Evolutionary conservation across 2,329 filamentous ascomycete genomes (phyloP).

Genomic region (Myrmaecium sp.): DNA sequence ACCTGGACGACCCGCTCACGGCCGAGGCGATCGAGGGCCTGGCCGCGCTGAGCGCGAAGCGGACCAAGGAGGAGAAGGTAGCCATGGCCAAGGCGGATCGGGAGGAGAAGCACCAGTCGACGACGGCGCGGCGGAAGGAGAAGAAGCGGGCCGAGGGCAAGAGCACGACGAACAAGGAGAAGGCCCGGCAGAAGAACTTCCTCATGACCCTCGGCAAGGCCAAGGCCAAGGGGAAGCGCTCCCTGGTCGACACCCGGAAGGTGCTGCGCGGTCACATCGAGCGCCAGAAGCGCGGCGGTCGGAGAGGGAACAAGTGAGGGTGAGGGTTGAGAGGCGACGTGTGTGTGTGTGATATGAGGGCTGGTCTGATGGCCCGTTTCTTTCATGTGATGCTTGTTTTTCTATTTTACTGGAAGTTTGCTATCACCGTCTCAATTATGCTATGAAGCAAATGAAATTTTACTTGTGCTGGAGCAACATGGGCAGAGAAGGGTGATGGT

Average conservation of each 20-base stretch:
- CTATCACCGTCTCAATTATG: too few species aligned
- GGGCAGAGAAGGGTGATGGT: too few species aligned
- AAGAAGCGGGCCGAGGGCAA: slow-evolving; percentile 83
- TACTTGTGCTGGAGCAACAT: too few species aligned
- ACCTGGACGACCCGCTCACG: slow-evolving; percentile 76
- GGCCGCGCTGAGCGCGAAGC: slow-evolving; percentile 58
- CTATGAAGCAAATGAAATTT: too few species aligned
- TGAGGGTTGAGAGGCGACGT: not conserved
- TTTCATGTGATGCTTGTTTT: too few species aligned
- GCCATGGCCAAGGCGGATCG: slow-evolving; percentile 71
- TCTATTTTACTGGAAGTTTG: too few species aligned
- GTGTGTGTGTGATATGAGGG: too few species aligned
- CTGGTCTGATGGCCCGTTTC: too few species aligned
- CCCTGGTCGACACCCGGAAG: slow-evolving; percentile 69
- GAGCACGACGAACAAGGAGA: slow-evolving; percentile 94
- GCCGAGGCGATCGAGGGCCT: slow-evolving; percentile 84
- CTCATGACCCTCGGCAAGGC: slow-evolving; percentile 96
- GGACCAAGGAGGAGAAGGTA: slow-evolving; percentile 77
- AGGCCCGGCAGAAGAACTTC: slow-evolving; percentile 95
- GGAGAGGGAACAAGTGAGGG: slow-evolving; percentile 46
- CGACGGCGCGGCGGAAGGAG: slow-evolving; percentile 65
- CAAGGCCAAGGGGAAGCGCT: slow-evolving; percentile 87
- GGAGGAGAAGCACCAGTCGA: slow-evolving; percentile 69
- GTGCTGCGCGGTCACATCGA: slow-evolving; percentile 68
- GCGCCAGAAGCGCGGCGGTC: slow-evolving; percentile 68